Percentiles rank a stretch among this genome's conserved stretches.
Conservation (phyloP, 1,284 basidiomycete species). For the Sporisorium graminicola region DNA sequence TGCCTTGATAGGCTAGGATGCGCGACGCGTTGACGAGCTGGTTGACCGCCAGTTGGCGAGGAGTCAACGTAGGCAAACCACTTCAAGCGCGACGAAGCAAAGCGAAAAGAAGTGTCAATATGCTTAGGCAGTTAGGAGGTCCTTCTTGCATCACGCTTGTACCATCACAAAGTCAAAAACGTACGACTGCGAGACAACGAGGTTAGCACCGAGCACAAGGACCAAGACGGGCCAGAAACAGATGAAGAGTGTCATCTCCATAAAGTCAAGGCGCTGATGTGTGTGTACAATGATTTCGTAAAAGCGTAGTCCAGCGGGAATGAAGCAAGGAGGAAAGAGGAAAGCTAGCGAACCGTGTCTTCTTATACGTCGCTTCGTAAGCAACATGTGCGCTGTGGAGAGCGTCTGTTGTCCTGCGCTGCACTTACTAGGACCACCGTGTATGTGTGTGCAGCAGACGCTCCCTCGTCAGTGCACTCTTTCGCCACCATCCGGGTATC, state of each 20-base stretch:
- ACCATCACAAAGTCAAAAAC: neutral
- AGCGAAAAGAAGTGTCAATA: neutral
- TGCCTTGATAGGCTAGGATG: slow-evolving; percentile 38
- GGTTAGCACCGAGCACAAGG: neutral
- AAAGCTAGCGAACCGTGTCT: neutral
- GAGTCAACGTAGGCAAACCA: slow-evolving; percentile 35
- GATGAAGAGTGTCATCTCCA: neutral
- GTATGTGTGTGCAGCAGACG: neutral
- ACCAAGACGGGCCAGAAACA: neutral
- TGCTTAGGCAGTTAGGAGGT: neutral
- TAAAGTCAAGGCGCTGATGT: neutral
- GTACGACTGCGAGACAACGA: slow-evolving; percentile 15
- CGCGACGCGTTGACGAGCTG: slow-evolving; percentile 54
- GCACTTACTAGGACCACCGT: neutral
- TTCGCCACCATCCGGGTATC: neutral
- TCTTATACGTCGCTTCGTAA: slow-evolving; percentile 2
- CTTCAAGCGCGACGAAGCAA: neutral
- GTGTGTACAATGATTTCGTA: neutral
- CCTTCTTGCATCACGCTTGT: neutral
- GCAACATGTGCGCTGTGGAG: neutral
- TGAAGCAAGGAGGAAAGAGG: neutral
- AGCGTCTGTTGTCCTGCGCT: neutral
- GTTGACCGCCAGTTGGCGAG: slow-evolving; percentile 41
- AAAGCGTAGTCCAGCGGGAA: neutral
- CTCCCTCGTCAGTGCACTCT: neutral